Evolutionary conservation across 768 basidiomycete species (phyloP).

Genomic region (Kwoniella pini): DNA sequence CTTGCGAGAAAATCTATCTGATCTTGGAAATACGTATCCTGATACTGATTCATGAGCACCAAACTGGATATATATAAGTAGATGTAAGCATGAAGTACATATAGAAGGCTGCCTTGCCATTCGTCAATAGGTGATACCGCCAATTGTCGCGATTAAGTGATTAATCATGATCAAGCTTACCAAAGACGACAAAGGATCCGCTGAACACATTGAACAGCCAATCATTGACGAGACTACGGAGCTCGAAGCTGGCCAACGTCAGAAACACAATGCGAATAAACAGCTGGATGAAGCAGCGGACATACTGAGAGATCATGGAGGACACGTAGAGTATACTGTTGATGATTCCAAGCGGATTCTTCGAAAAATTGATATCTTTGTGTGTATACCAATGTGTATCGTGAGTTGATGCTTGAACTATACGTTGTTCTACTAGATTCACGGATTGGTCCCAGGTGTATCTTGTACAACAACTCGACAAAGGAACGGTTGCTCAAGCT

Average conservation of each 20-base stretch:
- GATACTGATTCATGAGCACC: no score
- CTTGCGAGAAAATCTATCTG: not conserved
- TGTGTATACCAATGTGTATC: constrained; percentile 31
- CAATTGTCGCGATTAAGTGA: not conserved
- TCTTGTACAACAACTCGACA: constrained; percentile 30
- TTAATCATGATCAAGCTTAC: not conserved
- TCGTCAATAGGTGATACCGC: no score
- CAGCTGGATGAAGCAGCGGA: constrained; percentile 27
- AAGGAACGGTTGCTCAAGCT: constrained; percentile 60
- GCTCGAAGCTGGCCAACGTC: not conserved
- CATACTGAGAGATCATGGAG: constrained; percentile 16
- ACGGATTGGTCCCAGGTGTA: constrained; percentile 1
- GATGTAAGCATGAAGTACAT: no score
- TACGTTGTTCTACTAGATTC: not conserved
- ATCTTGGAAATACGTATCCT: not conserved
- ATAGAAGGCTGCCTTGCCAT: no score
- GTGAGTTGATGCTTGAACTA: constrained; percentile 1
- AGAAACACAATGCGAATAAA: constrained; percentile 13
- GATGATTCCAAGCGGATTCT: constrained; percentile 33
- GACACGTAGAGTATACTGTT: constrained; percentile 21
- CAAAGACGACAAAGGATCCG: not conserved
- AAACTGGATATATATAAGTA: no score
- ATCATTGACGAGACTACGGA: not conserved
- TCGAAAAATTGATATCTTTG: constrained; percentile 36
- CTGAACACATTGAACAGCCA: constrained; percentile 5